Evolutionary conservation across 139 green algal species (phyloP).

Genomic region (Coccomyxa sp.): DNA sequence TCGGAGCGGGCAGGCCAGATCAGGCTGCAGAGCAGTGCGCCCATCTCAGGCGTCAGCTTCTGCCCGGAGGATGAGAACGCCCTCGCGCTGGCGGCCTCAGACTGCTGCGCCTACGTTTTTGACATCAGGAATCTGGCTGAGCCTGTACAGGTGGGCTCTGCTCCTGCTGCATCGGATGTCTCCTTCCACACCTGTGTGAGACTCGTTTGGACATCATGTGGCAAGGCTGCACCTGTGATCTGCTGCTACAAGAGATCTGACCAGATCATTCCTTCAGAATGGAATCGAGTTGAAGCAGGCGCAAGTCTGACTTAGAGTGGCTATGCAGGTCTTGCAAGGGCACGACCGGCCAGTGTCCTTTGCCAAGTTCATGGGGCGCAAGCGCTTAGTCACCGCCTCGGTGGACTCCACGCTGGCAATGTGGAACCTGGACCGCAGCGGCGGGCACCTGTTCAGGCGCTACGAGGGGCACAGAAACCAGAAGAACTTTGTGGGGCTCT

Average conservation of each 20-base stretch:
- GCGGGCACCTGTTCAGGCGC: slow-evolving; percentile 6
- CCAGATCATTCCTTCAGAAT: too few species aligned
- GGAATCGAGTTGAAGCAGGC: too few species aligned
- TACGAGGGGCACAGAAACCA: slow-evolving; percentile 75
- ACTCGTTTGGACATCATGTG: too few species aligned
- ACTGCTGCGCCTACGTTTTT: slow-evolving; percentile 72
- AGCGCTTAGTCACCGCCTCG: slow-evolving; percentile 68
- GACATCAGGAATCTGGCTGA: slow-evolving; percentile 49
- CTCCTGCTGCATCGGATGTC: too few species aligned
- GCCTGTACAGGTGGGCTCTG: not conserved
- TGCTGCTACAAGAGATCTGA: too few species aligned
- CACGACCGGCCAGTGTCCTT: slow-evolving; percentile 75
- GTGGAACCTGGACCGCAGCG: slow-evolving; percentile 48
- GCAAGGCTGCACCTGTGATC: too few species aligned
- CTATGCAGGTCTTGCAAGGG: slow-evolving; percentile 24
- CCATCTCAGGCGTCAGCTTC: slow-evolving; percentile 76
- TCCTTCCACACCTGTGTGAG: too few species aligned
- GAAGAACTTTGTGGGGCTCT: slow-evolving; percentile 90
- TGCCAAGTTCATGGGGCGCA: slow-evolving; percentile 63
- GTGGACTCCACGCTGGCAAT: slow-evolving; percentile 70
- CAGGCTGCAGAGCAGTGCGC: not conserved
- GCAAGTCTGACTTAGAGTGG: not conserved
- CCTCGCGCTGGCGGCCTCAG: slow-evolving; percentile 68
- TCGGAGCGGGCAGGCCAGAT: slow-evolving; percentile 17
- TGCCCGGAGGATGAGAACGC: slow-evolving; percentile 53